Evolutionary conservation across 352 stramenopile species (phyloP).

Genomic region (Halophytophthora batemanensis): DNA sequence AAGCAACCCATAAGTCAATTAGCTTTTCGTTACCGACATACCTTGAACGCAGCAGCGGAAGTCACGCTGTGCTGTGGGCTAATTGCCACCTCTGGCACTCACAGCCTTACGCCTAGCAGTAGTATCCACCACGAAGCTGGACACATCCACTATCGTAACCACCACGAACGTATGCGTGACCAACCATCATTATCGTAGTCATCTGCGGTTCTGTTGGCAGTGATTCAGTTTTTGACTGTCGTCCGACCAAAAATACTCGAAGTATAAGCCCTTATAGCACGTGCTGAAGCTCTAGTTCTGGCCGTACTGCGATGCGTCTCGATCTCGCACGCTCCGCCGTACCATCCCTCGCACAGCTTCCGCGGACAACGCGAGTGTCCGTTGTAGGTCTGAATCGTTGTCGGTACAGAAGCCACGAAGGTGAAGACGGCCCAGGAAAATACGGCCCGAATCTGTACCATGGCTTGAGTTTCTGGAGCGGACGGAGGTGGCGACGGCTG

Average conservation of each 20-base stretch:
- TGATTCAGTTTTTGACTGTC: constrained; percentile 6
- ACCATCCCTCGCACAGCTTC: too few species aligned
- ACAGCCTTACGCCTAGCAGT: too few species aligned
- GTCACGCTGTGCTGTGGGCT: too few species aligned
- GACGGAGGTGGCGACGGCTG: neutral
- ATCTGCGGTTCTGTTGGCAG: constrained; percentile 13
- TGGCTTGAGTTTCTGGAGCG: neutral
- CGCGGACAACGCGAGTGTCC: too few species aligned
- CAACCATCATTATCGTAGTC: too few species aligned
- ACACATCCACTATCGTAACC: too few species aligned
- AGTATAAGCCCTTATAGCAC: constrained; percentile 2
- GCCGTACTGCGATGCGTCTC: constrained; percentile 6
- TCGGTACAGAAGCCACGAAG: neutral
- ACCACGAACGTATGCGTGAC: too few species aligned
- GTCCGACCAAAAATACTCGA: constrained; percentile 4
- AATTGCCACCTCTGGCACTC: too few species aligned
- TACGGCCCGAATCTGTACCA: neutral
- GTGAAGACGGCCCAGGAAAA: neutral
- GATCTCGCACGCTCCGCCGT: constrained; percentile 1
- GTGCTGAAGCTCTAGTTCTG: constrained; percentile 13
- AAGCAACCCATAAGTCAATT: too few species aligned
- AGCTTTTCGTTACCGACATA: too few species aligned
- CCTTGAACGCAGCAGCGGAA: too few species aligned
- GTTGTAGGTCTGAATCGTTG: neutral
- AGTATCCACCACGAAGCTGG: too few species aligned